A percentile compares a stretch with the other conserved stretches of the same genome.
Conservation (phyloP, 2,329 filamentous ascomycete species). For the Gaeumannomyces tritici region DNA sequence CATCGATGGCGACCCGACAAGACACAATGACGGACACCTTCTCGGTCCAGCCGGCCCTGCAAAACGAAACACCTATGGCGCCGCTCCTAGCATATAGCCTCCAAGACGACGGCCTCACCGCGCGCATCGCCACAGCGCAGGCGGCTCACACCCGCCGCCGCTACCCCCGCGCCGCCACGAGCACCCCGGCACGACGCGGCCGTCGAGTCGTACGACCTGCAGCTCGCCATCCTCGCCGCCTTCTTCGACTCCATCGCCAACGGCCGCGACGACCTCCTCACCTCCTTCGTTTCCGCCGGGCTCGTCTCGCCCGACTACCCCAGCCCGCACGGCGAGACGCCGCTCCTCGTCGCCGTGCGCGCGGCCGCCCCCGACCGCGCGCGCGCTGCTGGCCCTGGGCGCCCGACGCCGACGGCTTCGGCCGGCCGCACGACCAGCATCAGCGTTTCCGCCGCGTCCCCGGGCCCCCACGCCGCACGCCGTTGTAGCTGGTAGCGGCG, state of each 20-base stretch:
- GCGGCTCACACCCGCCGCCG: constrained; percentile 6
- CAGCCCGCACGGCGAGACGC: constrained; percentile 18
- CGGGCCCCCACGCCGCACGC: constrained; percentile 25
- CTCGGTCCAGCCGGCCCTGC: not conserved
- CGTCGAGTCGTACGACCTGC: constrained; percentile 3
- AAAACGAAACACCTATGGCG: not conserved
- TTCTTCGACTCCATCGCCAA: constrained; percentile 19
- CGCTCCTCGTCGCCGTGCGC: constrained; percentile 25
- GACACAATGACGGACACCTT: not conserved
- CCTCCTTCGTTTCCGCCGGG: constrained; percentile 20
- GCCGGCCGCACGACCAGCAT: constrained; percentile 4
- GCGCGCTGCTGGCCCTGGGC: constrained; percentile 22
- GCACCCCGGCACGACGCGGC: not conserved
- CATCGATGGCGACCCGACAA: too few relatives aligned
- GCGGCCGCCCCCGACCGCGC: constrained; percentile 20
- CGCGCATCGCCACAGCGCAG: constrained; percentile 6
- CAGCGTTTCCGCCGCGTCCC: not conserved
- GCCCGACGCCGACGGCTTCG: constrained; percentile 22
- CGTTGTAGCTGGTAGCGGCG: constrained; percentile 32
- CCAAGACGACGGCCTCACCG: constrained; percentile 5
- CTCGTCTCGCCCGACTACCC: constrained; percentile 28
- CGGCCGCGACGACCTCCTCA: constrained; percentile 18
- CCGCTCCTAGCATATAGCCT: constrained; percentile 10
- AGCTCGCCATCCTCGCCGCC: constrained; percentile 17
- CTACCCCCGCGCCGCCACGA: constrained; percentile 8